phyloP scores from a whole-genome alignment of 495 filamentous ascomycete genomes.

The Patellaria atrata region DNA sequence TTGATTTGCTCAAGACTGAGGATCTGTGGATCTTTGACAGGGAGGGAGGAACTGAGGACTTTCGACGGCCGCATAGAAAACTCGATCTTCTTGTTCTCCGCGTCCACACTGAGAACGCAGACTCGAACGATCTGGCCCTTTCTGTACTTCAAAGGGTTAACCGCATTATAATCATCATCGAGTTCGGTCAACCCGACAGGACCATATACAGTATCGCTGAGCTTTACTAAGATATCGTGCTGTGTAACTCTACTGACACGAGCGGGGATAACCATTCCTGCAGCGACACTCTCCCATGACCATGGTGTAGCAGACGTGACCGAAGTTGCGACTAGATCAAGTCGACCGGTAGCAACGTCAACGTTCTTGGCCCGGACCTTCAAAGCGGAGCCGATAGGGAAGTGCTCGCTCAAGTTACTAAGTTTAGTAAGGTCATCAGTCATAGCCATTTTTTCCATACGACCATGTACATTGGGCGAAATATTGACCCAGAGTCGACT shows the following conservation, averaged over 20 bases:
- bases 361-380: slow-evolving; percentile 61
- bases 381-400: slow-evolving; percentile 76
- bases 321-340: slow-evolving; percentile 68
- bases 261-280: slow-evolving; percentile 66
- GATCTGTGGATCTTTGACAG: slow-evolving; percentile 71
- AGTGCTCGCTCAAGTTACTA: slow-evolving; percentile 61
- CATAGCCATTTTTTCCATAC: slow-evolving; percentile 65
- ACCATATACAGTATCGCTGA: slow-evolving; percentile 60
- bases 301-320: slow-evolving; percentile 37
- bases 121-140: slow-evolving; percentile 80
- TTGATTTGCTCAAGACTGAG: slow-evolving; percentile 51
- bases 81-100: slow-evolving; percentile 63
- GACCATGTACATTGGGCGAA: slow-evolving; percentile 77
- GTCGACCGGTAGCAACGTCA: slow-evolving; percentile 53
- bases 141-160: slow-evolving; percentile 48
- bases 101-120: slow-evolving; percentile 66
- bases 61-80: slow-evolving; percentile 78
- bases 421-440: slow-evolving; percentile 70
- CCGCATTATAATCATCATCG: slow-evolving; percentile 67
- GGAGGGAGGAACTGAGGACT: slow-evolving; percentile 71
- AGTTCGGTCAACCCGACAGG: slow-evolving; percentile 65
- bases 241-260: slow-evolving; percentile 80
- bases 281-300: slow-evolving; percentile 50
- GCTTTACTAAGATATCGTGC: slow-evolving; percentile 64
- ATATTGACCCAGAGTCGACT: slow-evolving; percentile 78